phyloP scores from a whole-genome alignment of 306 rosid genomes.

The Ceratonia siliqua region DNA sequence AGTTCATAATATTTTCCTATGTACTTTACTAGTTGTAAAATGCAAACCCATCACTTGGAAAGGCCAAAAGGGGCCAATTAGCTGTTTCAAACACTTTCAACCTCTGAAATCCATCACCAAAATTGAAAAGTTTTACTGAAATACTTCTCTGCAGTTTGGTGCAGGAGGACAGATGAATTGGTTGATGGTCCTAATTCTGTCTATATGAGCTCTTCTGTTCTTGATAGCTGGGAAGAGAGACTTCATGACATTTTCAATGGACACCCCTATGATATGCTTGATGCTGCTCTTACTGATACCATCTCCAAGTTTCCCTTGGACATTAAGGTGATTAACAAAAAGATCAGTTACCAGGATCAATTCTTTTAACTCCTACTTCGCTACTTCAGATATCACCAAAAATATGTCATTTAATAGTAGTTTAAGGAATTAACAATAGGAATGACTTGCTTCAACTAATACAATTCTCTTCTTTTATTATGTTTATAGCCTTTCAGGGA shows the following conservation, averaged over 20 bases:
- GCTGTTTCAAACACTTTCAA: not conserved
- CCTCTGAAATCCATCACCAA: no score
- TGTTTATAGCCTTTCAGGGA: constrained; percentile 82
- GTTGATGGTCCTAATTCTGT: constrained; percentile 86
- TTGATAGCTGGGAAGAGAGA: constrained; percentile 89
- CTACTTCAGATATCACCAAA: no score
- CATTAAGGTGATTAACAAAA: constrained; percentile 55
- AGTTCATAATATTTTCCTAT: no score
- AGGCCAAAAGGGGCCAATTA: not conserved
- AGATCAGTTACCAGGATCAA: not conserved
- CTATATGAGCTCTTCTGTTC: constrained; percentile 68
- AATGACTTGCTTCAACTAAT: not conserved
- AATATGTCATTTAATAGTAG: no score
- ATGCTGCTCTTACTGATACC: constrained; percentile 75
- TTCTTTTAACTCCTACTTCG: no score
- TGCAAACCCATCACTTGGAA: not conserved
- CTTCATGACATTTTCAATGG: constrained; percentile 71
- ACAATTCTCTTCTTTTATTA: not conserved
- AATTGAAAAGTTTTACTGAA: not conserved
- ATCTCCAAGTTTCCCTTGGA: constrained; percentile 68
- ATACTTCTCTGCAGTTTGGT: constrained; percentile 64
- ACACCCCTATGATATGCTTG: constrained; percentile 75
- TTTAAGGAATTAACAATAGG: not conserved
- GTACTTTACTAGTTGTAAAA: no score
- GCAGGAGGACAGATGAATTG: constrained; percentile 88